A percentile compares a stretch with the other conserved stretches of the same genome.
Conservation (phyloP, 78 protist genomes). For the slime mould (Dictyostelium discoideum) region DNA sequence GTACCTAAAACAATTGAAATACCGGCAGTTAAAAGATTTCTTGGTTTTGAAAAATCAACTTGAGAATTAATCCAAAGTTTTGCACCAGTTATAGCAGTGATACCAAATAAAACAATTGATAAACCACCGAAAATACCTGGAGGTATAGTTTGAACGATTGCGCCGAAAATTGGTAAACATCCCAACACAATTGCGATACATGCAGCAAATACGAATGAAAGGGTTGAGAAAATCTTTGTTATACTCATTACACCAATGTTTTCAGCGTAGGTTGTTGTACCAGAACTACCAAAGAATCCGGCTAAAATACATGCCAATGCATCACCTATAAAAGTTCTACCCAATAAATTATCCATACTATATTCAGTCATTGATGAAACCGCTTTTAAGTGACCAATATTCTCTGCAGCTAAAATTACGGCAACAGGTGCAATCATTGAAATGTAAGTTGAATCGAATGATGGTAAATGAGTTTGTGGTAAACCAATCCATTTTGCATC, state of each 20-base stretch:
- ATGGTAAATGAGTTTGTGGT: conserved; percentile 13
- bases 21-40: conserved; percentile 39
- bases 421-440: conserved; percentile 43
- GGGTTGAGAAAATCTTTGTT: conserved; percentile 13
- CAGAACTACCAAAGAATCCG: conserved; percentile 4
- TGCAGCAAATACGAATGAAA: neutral
- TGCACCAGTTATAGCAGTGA: conserved; percentile 22
- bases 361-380: conserved; percentile 20
- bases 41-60: conserved; percentile 23
- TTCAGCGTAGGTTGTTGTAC: conserved; percentile 52
- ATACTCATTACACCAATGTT: conserved; percentile 70
- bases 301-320: conserved; percentile 28
- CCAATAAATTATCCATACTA: conserved; percentile 1
- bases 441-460: neutral
- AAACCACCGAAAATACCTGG: conserved; percentile 47
- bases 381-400: conserved; percentile 49
- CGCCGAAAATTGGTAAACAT: conserved; percentile 22
- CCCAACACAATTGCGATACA: conserved; percentile 23
- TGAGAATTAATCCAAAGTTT: conserved; percentile 5
- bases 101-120: conserved; percentile 43
- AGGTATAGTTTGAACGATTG: conserved; percentile 58
- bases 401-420: conserved; percentile 20
- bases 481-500: conserved; percentile 22
- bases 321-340: conserved; percentile 42
- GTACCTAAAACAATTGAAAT: conserved; percentile 12